These are phyloP conservation scores for Dryas integrifolia DNA, from an alignment of 331 rosid species.

Conservation along the genomic window DNA sequence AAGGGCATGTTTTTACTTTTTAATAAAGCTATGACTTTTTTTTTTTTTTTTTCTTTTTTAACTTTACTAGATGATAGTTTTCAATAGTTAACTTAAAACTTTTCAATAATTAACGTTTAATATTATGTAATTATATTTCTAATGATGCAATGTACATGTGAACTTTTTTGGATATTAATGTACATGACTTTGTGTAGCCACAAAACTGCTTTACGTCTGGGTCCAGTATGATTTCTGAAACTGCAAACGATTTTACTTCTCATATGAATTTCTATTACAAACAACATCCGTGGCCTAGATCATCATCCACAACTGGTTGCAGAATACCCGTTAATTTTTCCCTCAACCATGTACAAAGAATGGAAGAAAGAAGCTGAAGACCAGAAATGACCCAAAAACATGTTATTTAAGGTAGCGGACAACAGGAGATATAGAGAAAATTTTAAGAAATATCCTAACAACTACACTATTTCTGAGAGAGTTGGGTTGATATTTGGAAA, in stretches of 20 bases:
- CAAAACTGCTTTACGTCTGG: background rate
- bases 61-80: no score
- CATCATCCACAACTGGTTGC: background rate
- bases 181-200: background rate
- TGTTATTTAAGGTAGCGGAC: background rate
- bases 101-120: no score
- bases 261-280: conserved; percentile 3
- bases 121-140: no score
- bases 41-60: no score
- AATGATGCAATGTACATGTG: no score
- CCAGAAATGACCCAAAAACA: background rate
- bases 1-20: no score
- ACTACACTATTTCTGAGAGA: background rate
- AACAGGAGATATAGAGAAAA: background rate
- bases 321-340: background rate
- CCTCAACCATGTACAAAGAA: background rate
- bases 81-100: no score
- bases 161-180: no score
- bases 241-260: background rate
- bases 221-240: background rate
- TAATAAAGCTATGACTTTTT: no score
- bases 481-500: background rate
- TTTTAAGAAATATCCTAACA: background rate
- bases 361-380: background rate
- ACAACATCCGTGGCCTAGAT: background rate